Evolutionary conservation across 2,329 filamentous ascomycete genomes (phyloP).

Genomic region (Colletotrichum sublineola): DNA sequence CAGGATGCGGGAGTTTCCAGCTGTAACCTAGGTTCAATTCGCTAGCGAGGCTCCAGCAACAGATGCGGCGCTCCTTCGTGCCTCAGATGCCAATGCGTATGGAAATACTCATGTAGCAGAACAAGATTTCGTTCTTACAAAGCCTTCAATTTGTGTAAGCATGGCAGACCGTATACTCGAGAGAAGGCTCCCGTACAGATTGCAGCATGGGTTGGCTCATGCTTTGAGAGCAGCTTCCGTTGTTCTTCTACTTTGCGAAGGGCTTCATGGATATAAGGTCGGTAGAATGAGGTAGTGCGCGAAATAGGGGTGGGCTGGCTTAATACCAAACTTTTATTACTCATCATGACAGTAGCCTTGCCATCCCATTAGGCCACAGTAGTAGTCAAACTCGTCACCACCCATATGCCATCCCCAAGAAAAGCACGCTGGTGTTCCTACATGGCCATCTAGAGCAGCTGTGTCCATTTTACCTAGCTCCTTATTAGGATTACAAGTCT

Average conservation of each 20-base stretch:
- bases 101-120: slow-evolving; percentile 40
- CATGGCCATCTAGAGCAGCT: neutral
- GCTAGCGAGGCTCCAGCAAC: slow-evolving; percentile 38
- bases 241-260: slow-evolving; percentile 43
- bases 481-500: no score
- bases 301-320: no score
- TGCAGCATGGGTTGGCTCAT: neutral
- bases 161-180: slow-evolving; percentile 30
- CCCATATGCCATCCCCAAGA: slow-evolving; percentile 6
- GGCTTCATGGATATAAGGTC: slow-evolving; percentile 40
- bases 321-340: neutral
- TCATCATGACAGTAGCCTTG: slow-evolving; percentile 7
- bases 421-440: neutral
- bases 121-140: slow-evolving; percentile 29
- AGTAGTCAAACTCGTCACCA: slow-evolving; percentile 25
- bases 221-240: slow-evolving; percentile 26
- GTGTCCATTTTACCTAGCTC: neutral
- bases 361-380: neutral
- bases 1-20: slow-evolving; percentile 30
- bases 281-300: no score
- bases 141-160: slow-evolving; percentile 31
- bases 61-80: slow-evolving; percentile 23
- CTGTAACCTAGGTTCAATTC: slow-evolving; percentile 20
- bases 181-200: slow-evolving; percentile 41
- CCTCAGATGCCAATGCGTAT: slow-evolving; percentile 42